Evolutionary conservation across 129 eudicot species (phyloP).

Genomic region (Cynara cardunculus): DNA sequence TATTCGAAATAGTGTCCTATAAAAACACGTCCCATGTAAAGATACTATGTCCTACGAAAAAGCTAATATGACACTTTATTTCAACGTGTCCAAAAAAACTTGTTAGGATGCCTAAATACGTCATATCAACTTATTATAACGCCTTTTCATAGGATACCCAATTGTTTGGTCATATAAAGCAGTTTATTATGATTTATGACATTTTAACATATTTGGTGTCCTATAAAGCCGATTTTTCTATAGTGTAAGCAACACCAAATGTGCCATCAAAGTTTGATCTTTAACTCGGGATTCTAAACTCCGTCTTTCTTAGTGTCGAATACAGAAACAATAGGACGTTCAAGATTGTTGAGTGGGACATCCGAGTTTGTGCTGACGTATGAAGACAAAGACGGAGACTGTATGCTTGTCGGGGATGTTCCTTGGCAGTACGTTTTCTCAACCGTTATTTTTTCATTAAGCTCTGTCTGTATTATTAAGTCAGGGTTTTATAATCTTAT

Average conservation of each 20-base stretch:
- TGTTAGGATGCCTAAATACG: not conserved
- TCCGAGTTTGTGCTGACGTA: constrained; percentile 91
- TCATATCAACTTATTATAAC: not conserved
- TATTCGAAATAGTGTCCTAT: not conserved
- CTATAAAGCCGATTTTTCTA: not conserved
- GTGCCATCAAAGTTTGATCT: not conserved
- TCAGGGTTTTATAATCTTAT: not conserved
- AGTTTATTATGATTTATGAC: not conserved
- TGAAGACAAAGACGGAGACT: constrained; percentile 95
- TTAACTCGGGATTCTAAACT: not conserved
- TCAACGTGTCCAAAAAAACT: not conserved
- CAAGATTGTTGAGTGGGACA: constrained; percentile 62
- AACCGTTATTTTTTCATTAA: not conserved
- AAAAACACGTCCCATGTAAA: not conserved
- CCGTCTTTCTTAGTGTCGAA: constrained; percentile 26
- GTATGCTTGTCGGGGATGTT: constrained; percentile 99
- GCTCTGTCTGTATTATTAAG: not conserved
- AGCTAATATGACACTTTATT: not conserved
- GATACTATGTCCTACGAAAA: not conserved
- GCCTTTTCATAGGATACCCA: not conserved
- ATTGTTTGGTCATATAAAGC: not conserved
- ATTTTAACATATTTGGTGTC: not conserved
- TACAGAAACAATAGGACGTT: constrained; percentile 37
- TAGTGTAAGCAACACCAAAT: not conserved
- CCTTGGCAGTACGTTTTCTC: constrained; percentile 71